Conservation (phyloP, 352 stramenopile species). For the Aphanomyces cochlioides region DNA sequence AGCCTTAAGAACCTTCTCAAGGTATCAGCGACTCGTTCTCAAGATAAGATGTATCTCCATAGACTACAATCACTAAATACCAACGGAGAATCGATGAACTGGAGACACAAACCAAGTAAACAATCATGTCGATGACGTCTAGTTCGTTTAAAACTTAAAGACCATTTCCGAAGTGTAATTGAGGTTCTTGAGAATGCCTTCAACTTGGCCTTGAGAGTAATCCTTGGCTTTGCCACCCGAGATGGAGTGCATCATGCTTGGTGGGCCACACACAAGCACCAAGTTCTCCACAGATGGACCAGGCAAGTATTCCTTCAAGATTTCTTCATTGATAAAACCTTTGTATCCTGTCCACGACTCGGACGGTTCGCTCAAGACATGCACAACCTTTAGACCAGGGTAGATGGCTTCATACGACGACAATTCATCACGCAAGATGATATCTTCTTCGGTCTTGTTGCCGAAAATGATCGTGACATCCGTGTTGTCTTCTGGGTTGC, state of each 20-base stretch:
- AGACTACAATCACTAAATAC: constrained; percentile 20
- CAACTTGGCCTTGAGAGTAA: constrained; percentile 76
- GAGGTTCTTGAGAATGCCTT: constrained; percentile 80
- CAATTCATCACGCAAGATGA: constrained; percentile 84
- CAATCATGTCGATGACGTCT: constrained; percentile 8
- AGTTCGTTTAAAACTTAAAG: constrained; percentile 69
- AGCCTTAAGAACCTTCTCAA: constrained; percentile 45
- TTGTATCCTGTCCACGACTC: constrained; percentile 60
- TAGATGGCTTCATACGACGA: constrained; percentile 49
- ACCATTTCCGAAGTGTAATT: constrained; percentile 75
- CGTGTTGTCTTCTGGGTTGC: constrained; percentile 77
- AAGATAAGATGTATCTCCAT: neutral
- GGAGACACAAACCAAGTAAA: neutral
- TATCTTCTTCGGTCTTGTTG: constrained; percentile 84
- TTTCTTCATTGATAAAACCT: constrained; percentile 79
- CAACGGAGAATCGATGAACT: neutral
- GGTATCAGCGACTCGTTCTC: neutral
- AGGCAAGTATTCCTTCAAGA: constrained; percentile 80
- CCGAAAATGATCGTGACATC: constrained; percentile 75
- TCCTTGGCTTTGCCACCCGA: constrained; percentile 86
- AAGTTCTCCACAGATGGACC: constrained; percentile 70
- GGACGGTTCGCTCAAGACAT: constrained; percentile 68
- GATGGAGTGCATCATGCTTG: constrained; percentile 87
- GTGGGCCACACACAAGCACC: constrained; percentile 86
- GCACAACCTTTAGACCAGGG: constrained; percentile 60